Evolutionary conservation across 768 basidiomycete genomes (phyloP).

Genomic region (Sporobolomyces phaffii): DNA sequence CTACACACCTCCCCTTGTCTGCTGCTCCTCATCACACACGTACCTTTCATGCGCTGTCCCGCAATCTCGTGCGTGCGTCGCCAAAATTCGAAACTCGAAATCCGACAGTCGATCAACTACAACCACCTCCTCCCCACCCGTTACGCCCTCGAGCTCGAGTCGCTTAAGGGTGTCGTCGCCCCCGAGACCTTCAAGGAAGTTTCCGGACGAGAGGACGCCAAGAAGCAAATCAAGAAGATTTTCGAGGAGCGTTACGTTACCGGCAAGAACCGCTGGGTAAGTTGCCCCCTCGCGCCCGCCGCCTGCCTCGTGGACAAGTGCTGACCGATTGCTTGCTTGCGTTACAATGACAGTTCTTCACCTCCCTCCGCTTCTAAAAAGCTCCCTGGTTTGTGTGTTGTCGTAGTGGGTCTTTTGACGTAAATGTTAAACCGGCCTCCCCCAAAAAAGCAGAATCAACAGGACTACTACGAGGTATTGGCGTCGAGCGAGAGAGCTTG

Average conservation of each 20-base stretch:
- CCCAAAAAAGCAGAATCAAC: neutral
- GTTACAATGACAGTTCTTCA: slow-evolving; percentile 20
- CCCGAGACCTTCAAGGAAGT: slow-evolving; percentile 96
- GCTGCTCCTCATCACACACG: too few species aligned
- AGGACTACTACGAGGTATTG: too few species aligned
- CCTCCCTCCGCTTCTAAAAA: slow-evolving; percentile 29
- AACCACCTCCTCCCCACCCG: slow-evolving; percentile 98
- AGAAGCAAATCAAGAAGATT: slow-evolving; percentile 74
- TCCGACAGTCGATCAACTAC: slow-evolving; percentile 79
- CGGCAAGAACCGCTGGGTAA: slow-evolving; percentile 97
- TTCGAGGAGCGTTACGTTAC: slow-evolving; percentile 87
- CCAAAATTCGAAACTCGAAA: neutral
- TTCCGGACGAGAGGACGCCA: slow-evolving; percentile 66
- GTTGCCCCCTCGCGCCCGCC: slow-evolving; percentile 62
- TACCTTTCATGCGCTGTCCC: neutral
- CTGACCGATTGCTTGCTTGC: neutral
- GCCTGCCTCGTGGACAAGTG: slow-evolving; percentile 44
- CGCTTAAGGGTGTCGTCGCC: slow-evolving; percentile 76
- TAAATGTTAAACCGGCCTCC: slow-evolving; percentile 2
- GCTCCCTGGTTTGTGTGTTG: slow-evolving; percentile 1
- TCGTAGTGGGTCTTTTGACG: slow-evolving; percentile 9
- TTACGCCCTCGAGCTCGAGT: slow-evolving; percentile 93
- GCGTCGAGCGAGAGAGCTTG: too few species aligned
- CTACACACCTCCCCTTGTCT: too few species aligned
- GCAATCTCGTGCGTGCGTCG: neutral